Percentiles rank a stretch among this genome's conserved stretches.
phyloP scores from a whole-genome alignment of 2,329 filamentous ascomycete species.

The Trichoderma citrinoviride region DNA sequence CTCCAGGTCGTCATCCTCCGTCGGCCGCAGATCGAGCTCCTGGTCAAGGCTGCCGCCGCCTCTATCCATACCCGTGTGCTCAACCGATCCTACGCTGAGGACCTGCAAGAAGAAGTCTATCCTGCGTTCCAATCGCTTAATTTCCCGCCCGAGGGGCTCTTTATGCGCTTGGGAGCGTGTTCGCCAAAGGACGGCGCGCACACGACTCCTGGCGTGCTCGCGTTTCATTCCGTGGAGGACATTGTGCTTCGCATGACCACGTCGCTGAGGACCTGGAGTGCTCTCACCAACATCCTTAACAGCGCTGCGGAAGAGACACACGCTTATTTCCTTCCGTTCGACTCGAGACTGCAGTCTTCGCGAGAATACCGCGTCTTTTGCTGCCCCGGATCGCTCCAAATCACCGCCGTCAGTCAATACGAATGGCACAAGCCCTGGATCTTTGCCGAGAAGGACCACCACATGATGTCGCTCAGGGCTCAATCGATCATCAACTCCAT shows the following conservation, averaged over 20 bases:
- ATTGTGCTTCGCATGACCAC: constrained; percentile 40
- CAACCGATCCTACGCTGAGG: constrained; percentile 35
- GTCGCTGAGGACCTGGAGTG: constrained; percentile 38
- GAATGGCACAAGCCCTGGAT: constrained; percentile 39
- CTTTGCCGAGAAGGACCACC: constrained; percentile 23
- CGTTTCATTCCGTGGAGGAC: constrained; percentile 34
- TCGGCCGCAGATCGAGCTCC: constrained; percentile 30
- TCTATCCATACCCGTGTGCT: constrained; percentile 34
- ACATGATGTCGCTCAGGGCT: constrained; percentile 22
- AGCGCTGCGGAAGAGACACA: constrained; percentile 26
- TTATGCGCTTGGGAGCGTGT: constrained; percentile 43
- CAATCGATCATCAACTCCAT: constrained; percentile 7
- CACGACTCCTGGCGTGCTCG: constrained; percentile 25
- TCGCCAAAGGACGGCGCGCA: constrained; percentile 43
- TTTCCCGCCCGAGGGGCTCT: constrained; percentile 39
- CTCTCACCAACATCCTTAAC: constrained; percentile 32
- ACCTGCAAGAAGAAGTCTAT: constrained; percentile 34
- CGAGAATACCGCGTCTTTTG: constrained; percentile 47
- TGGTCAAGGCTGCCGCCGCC: constrained; percentile 32
- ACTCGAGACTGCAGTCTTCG: constrained; percentile 38
- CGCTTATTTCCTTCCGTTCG: constrained; percentile 43
- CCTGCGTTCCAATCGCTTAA: constrained; percentile 28
- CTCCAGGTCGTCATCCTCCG: constrained; percentile 35
- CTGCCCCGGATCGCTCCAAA: constrained; percentile 31
- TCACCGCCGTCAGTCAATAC: constrained; percentile 44